Evolutionary conservation across 169 alveolate species (phyloP).

Genomic region (Miamiensis avidus): DNA sequence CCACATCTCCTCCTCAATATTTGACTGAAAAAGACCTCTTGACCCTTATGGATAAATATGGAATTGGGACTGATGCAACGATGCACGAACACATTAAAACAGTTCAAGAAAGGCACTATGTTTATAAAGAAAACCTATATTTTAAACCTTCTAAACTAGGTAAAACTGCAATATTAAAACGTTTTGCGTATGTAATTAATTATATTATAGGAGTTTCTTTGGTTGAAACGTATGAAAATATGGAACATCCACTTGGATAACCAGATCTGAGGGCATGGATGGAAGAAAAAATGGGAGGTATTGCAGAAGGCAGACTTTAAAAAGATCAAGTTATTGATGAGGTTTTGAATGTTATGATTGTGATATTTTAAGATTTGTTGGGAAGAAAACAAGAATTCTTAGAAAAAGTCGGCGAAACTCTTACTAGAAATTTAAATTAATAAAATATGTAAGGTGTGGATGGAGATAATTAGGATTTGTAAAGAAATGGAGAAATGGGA

Average conservation of each 20-base stretch:
- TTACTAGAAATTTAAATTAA: background rate
- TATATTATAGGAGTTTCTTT: background rate
- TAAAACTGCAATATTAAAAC: too few species aligned
- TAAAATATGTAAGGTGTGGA: background rate
- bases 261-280: background rate
- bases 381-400: background rate
- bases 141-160: background rate
- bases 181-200: too few species aligned
- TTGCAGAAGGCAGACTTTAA: background rate
- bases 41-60: conserved; percentile 94
- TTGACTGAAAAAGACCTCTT: conserved; percentile 95
- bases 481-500: background rate
- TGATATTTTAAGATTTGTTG: background rate
- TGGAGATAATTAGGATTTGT: background rate
- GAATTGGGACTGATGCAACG: conserved; percentile 99
- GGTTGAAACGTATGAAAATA: background rate
- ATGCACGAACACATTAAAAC: conserved; percentile 98
- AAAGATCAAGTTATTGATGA: background rate
- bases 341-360: background rate
- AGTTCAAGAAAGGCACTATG: background rate
- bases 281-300: background rate
- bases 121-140: background rate
- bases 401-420: background rate
- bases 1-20: conserved; percentile 93
- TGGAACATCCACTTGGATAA: background rate